Conservation (phyloP, 2,329 filamentous ascomycete species). For the Cordyceps sp. region DNA sequence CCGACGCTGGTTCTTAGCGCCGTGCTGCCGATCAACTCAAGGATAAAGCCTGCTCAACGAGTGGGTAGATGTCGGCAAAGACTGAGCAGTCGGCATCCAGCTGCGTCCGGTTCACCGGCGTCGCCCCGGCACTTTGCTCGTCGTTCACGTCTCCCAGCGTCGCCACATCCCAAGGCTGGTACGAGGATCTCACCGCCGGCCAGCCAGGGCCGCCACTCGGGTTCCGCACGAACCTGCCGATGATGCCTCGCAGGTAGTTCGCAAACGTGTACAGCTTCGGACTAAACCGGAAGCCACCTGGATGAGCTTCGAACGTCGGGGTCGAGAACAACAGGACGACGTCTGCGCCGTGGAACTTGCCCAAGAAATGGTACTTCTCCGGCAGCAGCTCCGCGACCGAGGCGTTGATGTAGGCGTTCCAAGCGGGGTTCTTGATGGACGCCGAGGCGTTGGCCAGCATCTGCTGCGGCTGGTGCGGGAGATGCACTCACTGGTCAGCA, state of each 20-base stretch:
- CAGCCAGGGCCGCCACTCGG: conserved; percentile 10
- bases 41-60: conserved; percentile 15
- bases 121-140: conserved; percentile 2
- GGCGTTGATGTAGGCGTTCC: conserved; percentile 12
- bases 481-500: too few relatives aligned
- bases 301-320: conserved; percentile 5
- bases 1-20: background rate
- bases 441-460: conserved; percentile 8
- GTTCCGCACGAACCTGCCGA: conserved; percentile 9
- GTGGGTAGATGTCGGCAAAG: conserved; percentile 4
- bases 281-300: conserved; percentile 5
- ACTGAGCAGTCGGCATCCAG: conserved; percentile 8
- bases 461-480: conserved; percentile 8
- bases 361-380: conserved; percentile 7
- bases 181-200: conserved; percentile 8
- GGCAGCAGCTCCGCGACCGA: conserved; percentile 8
- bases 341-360: conserved; percentile 12
- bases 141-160: conserved; percentile 7
- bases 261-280: conserved; percentile 9
- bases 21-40: background rate
- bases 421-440: conserved; percentile 6
- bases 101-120: conserved; percentile 5
- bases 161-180: conserved; percentile 7
- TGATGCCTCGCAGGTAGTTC: conserved; percentile 8
- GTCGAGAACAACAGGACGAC: conserved; percentile 8